A percentile compares a stretch with the other conserved stretches of the same genome.
Evolutionary conservation across 1,139 yeast species (phyloP).

Genomic region (Taphrina flavorubra): DNA sequence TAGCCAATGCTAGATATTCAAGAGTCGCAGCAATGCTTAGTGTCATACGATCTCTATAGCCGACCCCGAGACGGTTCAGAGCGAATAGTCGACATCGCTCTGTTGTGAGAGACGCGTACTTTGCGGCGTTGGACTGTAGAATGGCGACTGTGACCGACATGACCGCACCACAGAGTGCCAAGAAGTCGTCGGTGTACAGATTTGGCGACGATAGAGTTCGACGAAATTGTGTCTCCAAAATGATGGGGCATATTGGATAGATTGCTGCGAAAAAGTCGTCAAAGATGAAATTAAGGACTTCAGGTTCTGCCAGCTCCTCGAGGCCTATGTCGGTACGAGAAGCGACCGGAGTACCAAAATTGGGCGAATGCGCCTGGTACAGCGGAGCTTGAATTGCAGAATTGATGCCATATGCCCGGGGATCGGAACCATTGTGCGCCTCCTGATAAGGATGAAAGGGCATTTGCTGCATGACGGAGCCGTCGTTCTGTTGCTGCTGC

Average conservation of each 20-base stretch:
- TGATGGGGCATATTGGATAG: slow-evolving; percentile 22
- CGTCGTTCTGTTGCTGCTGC: slow-evolving; percentile 16
- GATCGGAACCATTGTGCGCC: background rate
- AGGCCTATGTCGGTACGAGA: slow-evolving; percentile 11
- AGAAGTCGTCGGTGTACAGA: slow-evolving; percentile 14
- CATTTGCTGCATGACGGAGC: background rate
- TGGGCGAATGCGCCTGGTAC: slow-evolving; percentile 1
- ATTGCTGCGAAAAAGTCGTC: slow-evolving; percentile 16
- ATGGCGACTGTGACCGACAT: slow-evolving; percentile 18
- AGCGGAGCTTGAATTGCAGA: slow-evolving; percentile 1
- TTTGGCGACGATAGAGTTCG: slow-evolving; percentile 8
- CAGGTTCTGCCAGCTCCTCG: slow-evolving; percentile 11
- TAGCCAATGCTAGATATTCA: slow-evolving; percentile 5
- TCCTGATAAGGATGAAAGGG: slow-evolving; percentile 3
- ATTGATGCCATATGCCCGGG: background rate
- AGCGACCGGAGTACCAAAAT: slow-evolving; percentile 4
- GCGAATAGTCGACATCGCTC: slow-evolving; percentile 4
- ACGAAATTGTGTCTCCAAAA: slow-evolving; percentile 22
- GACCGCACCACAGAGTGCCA: slow-evolving; percentile 22
- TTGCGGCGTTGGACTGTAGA: background rate
- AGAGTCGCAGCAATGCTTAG: slow-evolving; percentile 20
- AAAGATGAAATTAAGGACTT: slow-evolving; percentile 12
- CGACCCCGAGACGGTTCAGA: background rate
- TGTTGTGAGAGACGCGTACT: slow-evolving; percentile 4
- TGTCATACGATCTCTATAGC: slow-evolving; percentile 18